Evolutionary conservation across 208 protist genomes (phyloP).

Genomic region (Novymonas esmeraldas): DNA sequence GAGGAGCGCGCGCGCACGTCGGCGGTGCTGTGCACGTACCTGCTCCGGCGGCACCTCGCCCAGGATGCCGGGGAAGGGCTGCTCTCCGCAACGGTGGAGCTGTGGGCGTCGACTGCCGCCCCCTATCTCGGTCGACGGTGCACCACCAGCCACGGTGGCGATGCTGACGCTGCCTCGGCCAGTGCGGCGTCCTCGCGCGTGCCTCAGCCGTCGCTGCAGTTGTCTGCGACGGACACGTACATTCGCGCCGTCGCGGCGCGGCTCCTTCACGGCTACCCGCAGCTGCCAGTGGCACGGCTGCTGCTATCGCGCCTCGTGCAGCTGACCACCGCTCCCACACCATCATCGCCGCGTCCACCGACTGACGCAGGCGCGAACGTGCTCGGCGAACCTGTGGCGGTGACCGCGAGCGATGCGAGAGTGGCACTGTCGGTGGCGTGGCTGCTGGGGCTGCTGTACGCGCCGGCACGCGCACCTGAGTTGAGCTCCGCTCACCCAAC

Average conservation of each 20-base stretch:
- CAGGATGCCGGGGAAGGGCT: conserved; percentile 14
- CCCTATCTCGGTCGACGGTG: conserved; percentile 21
- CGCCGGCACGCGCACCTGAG: not conserved
- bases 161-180: not conserved
- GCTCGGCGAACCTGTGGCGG: no score
- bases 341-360: not conserved
- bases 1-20: conserved; percentile 16
- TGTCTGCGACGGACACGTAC: conserved; percentile 27
- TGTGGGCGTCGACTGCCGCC: conserved; percentile 25
- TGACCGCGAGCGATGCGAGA: not conserved
- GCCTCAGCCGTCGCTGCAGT: not conserved
- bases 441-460: conserved; percentile 9
- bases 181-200: no score
- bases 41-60: conserved; percentile 24
- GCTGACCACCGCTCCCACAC: not conserved
- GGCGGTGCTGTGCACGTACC: conserved; percentile 33
- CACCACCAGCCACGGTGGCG: not conserved
- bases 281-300: conserved; percentile 28
- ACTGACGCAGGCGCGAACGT: not conserved
- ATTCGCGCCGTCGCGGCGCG: conserved; percentile 18
- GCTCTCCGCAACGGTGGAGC: conserved; percentile 26
- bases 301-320: conserved; percentile 29
- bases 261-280: conserved; percentile 25
- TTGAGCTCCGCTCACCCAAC: not conserved
- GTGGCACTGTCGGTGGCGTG: conserved; percentile 6